These are phyloP conservation scores for Nephelium lappaceum DNA, from an alignment of 345 rosid genomes.

Conservation along the genomic window DNA sequence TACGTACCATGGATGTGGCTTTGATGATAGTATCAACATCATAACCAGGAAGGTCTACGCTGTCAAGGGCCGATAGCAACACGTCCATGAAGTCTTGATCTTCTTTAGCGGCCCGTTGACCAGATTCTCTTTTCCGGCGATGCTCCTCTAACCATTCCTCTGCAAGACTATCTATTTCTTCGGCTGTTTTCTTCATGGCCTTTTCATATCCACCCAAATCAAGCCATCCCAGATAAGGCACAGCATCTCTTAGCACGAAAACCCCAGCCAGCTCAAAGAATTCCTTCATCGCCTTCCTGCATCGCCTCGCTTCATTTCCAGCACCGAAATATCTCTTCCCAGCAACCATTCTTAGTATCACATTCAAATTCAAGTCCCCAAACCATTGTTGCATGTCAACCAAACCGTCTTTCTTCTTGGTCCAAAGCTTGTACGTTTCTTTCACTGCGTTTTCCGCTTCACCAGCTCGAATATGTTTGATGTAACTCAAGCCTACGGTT, in stretches of 20 bases:
- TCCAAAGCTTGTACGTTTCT: conserved; percentile 28
- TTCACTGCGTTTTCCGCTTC: conserved; percentile 31
- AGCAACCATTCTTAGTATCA: conserved; percentile 37
- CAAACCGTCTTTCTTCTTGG: not conserved
- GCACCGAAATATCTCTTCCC: conserved; percentile 36
- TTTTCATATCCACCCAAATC: conserved; percentile 45
- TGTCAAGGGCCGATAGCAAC: conserved; percentile 33
- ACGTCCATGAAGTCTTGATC: conserved; percentile 40
- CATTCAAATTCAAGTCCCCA: conserved; percentile 34
- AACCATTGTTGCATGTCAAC: conserved; percentile 42
- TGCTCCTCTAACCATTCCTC: conserved; percentile 35
- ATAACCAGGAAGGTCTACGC: conserved; percentile 22
- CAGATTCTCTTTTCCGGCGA: conserved; percentile 6
- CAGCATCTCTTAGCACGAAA: conserved; percentile 31
- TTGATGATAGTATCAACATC: conserved; percentile 39
- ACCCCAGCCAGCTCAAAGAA: conserved; percentile 24
- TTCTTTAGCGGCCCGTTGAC: conserved; percentile 8
- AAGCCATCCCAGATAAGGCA: conserved; percentile 38
- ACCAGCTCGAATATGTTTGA: conserved; percentile 16
- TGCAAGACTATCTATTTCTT: conserved; percentile 26
- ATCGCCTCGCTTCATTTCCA: conserved; percentile 19
- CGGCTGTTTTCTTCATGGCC: conserved; percentile 38
- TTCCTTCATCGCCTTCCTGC: conserved; percentile 20
- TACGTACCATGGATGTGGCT: conserved; percentile 37
- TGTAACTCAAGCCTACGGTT: conserved; percentile 32